A percentile compares a stretch with the other conserved stretches of the same genome.
These are phyloP conservation scores for Eucommia ulmoides DNA, from an alignment of 257 asterid species.

Conservation along the genomic window DNA sequence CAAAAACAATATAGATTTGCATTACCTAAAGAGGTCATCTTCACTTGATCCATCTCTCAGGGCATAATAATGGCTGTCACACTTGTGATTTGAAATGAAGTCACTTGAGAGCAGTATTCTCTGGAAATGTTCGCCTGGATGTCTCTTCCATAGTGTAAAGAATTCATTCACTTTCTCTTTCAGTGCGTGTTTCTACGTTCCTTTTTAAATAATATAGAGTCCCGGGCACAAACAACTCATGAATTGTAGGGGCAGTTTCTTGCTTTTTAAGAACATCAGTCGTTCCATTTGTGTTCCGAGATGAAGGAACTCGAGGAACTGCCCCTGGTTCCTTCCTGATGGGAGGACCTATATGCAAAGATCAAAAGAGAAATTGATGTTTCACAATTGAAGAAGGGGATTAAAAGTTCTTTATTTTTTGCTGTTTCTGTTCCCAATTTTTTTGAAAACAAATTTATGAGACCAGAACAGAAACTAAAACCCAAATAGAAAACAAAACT, in stretches of 20 bases:
- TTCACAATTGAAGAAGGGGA: too few relatives aligned
- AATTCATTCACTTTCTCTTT: constrained; percentile 17
- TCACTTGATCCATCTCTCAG: constrained; percentile 52
- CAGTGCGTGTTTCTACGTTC: constrained; percentile 24
- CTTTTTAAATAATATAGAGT: constrained; percentile 55
- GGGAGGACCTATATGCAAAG: constrained; percentile 19
- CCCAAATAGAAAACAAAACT: too few relatives aligned
- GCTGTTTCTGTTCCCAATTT: too few relatives aligned
- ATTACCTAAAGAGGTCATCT: constrained; percentile 17
- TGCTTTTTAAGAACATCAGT: constrained; percentile 14
- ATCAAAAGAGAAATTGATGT: not conserved
- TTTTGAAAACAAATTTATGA: too few relatives aligned
- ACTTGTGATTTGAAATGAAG: constrained; percentile 75
- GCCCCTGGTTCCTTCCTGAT: constrained; percentile 6
- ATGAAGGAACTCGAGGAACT: constrained; percentile 10
- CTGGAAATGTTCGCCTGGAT: constrained; percentile 72
- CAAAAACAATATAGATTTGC: too few relatives aligned
- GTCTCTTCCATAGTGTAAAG: constrained; percentile 63
- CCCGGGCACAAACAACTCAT: constrained; percentile 70
- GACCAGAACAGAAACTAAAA: too few relatives aligned
- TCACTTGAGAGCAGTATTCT: constrained; percentile 75
- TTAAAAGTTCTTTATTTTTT: too few relatives aligned
- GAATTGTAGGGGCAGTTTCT: constrained; percentile 7
- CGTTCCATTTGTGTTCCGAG: constrained; percentile 15
- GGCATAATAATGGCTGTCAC: constrained; percentile 79